A percentile compares a stretch with the other conserved stretches of the same genome.
Evolutionary conservation across 2,329 filamentous ascomycete genomes (phyloP).

Genomic region (Cercospora zeina): DNA sequence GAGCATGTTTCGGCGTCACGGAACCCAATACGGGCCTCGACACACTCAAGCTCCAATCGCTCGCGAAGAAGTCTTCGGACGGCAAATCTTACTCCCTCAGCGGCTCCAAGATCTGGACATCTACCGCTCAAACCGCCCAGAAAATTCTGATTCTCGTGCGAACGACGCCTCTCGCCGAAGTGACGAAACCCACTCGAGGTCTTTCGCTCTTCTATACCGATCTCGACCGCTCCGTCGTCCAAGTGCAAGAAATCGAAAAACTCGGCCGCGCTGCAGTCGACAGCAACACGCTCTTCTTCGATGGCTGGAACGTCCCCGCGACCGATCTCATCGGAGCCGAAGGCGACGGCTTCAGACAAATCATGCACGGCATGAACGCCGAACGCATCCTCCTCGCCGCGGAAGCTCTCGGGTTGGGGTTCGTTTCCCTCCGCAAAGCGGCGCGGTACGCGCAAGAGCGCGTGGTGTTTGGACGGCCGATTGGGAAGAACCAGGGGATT

Average conservation of each 20-base stretch:
- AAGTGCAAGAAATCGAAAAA: slow-evolving; percentile 49
- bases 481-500: slow-evolving; percentile 67
- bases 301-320: slow-evolving; percentile 46
- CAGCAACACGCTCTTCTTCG: slow-evolving; percentile 49
- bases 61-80: slow-evolving; percentile 38
- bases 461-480: slow-evolving; percentile 64
- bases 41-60: slow-evolving; percentile 45
- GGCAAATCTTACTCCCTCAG: slow-evolving; percentile 43
- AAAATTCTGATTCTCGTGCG: slow-evolving; percentile 49
- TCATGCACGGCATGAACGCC: slow-evolving; percentile 78
- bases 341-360: slow-evolving; percentile 50
- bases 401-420: slow-evolving; percentile 53
- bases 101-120: slow-evolving; percentile 51
- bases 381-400: slow-evolving; percentile 69
- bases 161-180: slow-evolving; percentile 46
- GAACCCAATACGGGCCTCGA: slow-evolving; percentile 43
- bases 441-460: slow-evolving; percentile 66
- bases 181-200: slow-evolving; percentile 47
- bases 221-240: slow-evolving; percentile 41
- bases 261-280: slow-evolving; percentile 51
- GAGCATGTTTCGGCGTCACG: slow-evolving; percentile 69
- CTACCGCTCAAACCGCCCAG: slow-evolving; percentile 48
- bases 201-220: slow-evolving; percentile 52
- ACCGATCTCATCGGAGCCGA: slow-evolving; percentile 47
- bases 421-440: slow-evolving; percentile 52